A percentile compares a stretch with the other conserved stretches of the same genome.
Evolutionary conservation across 1,284 basidiomycete species (phyloP).

Genomic region (Cryptococcus hybrid): DNA sequence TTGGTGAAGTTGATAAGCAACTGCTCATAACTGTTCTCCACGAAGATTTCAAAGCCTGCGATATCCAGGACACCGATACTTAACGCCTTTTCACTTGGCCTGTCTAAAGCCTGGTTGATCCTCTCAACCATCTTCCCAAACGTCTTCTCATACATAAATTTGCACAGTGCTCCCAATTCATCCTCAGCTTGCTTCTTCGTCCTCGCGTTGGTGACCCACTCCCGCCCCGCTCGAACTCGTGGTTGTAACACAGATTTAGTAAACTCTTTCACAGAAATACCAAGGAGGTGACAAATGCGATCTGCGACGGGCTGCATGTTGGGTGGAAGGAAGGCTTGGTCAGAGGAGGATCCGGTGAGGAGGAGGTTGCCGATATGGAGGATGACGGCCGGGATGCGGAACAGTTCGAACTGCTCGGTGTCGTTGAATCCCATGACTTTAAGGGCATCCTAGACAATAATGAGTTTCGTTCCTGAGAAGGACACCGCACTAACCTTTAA

Average conservation of each 20-base stretch:
- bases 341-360: conserved; percentile 75
- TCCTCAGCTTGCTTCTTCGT: conserved; percentile 90
- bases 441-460: conserved; percentile 29
- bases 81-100: conserved; percentile 79
- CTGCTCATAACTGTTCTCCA: conserved; percentile 87
- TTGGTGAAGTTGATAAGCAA: conserved; percentile 99
- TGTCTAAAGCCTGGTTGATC: conserved; percentile 90
- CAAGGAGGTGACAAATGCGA: conserved; percentile 89
- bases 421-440: conserved; percentile 63
- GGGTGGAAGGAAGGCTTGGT: conserved; percentile 84
- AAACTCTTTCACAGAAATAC: conserved; percentile 86
- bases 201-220: conserved; percentile 94
- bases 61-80: conserved; percentile 99
- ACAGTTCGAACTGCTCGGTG: conserved; percentile 86
- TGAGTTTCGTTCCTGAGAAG: neutral
- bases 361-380: conserved; percentile 94
- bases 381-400: conserved; percentile 90
- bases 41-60: conserved; percentile 93
- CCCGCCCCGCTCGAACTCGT: conserved; percentile 83
- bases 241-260: conserved; percentile 83
- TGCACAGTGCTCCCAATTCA: conserved; percentile 88
- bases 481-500: conserved; percentile 59
- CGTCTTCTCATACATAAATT: conserved; percentile 96
- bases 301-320: conserved; percentile 59
- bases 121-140: conserved; percentile 92